phyloP scores from a whole-genome alignment of 345 rosid genomes.

The Camelina neglecta region DNA sequence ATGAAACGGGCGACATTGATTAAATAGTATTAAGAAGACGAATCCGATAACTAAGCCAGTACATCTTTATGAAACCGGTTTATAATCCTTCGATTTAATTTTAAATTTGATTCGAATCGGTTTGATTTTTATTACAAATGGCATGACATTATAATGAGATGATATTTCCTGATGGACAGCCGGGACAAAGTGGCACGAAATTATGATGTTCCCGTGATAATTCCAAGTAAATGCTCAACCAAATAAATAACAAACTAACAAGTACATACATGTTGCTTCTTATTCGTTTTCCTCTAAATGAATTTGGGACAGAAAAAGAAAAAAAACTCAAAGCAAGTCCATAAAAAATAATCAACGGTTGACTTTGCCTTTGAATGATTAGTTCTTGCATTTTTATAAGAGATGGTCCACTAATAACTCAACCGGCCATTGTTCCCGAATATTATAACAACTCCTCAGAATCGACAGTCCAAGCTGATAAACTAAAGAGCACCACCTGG shows the following conservation, averaged over 20 bases:
- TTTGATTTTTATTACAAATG: not conserved
- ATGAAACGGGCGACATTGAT: not conserved
- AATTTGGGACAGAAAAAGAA: not conserved
- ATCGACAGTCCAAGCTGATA: not conserved
- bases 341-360: not conserved
- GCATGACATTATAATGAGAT: too few species aligned
- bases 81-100: not conserved
- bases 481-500: slow-evolving; percentile 17
- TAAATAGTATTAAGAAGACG: not conserved
- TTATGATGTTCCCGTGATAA: slow-evolving; percentile 5
- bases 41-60: not conserved
- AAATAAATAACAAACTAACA: too few species aligned
- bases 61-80: not conserved
- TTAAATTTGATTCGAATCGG: not conserved
- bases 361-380: slow-evolving; percentile 19
- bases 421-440: slow-evolving; percentile 39
- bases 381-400: not conserved
- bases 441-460: slow-evolving; percentile 18
- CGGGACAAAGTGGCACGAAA: not conserved
- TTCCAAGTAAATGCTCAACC: not conserved
- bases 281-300: not conserved
- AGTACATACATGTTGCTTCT: too few species aligned
- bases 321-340: not conserved
- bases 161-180: not conserved
- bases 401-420: slow-evolving; percentile 7